A percentile compares a stretch with the other conserved stretches of the same genome.
Conservation (phyloP, 2,329 filamentous ascomycete species). For the Claviceps monticola region DNA sequence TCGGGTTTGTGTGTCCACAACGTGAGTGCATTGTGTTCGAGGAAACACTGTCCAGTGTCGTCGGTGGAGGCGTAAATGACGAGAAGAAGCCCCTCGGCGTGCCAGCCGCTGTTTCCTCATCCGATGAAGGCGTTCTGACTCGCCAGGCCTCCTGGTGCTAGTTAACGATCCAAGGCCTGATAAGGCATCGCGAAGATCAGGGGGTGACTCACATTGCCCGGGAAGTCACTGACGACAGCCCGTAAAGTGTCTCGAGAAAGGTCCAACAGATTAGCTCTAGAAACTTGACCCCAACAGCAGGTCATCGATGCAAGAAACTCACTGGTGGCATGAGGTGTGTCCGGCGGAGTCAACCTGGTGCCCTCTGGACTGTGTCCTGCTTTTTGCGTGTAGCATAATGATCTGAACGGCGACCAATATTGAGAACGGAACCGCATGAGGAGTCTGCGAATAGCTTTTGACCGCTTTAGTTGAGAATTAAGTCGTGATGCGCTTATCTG, state of each 20-base stretch:
- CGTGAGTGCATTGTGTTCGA: constrained; percentile 2
- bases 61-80: constrained; percentile 20
- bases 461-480: constrained; percentile 17
- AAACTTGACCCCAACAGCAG: neutral
- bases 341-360: neutral
- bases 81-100: constrained; percentile 30
- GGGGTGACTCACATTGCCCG: constrained; percentile 18
- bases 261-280: neutral
- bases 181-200: neutral
- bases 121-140: constrained; percentile 31
- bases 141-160: constrained; percentile 32
- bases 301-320: neutral
- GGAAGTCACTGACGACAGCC: constrained; percentile 15
- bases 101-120: constrained; percentile 23
- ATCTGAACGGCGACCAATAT: constrained; percentile 22
- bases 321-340: neutral
- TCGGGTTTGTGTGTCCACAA: constrained; percentile 10
- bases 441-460: constrained; percentile 20
- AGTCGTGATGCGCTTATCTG: constrained; percentile 14
- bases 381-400: constrained; percentile 25
- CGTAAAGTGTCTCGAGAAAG: constrained; percentile 3
- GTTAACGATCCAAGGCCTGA: neutral
- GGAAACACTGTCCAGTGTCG: neutral
- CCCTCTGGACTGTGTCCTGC: neutral
- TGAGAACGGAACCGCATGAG: constrained; percentile 28